Evolutionary conservation across 805 yeast species (phyloP).

Genomic region (Torulaspora delbrueckii): DNA sequence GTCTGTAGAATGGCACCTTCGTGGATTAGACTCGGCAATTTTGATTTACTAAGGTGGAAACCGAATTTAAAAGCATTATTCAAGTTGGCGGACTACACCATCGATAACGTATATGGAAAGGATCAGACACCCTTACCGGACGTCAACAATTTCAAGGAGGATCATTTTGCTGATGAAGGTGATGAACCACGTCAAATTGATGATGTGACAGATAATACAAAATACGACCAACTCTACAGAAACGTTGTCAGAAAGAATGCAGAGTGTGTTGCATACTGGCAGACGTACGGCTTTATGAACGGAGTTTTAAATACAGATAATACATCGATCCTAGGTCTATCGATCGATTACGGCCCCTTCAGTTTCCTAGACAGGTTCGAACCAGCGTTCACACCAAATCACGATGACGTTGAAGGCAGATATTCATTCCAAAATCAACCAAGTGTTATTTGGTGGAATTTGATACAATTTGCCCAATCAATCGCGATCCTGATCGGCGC

Average conservation of each 20-base stretch:
- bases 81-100: slow-evolving; percentile 64
- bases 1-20: slow-evolving; percentile 77
- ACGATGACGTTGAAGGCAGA: slow-evolving; percentile 68
- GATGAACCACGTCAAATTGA: slow-evolving; percentile 24
- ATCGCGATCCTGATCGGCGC: slow-evolving; percentile 78
- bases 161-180: slow-evolving; percentile 28
- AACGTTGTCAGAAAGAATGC: slow-evolving; percentile 76
- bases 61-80: slow-evolving; percentile 62
- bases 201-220: slow-evolving; percentile 39
- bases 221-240: slow-evolving; percentile 65
- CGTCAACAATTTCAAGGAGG: slow-evolving; percentile 23
- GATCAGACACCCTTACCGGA: slow-evolving; percentile 31
- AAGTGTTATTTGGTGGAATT: slow-evolving; percentile 86
- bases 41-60: slow-evolving; percentile 74
- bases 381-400: slow-evolving; percentile 81
- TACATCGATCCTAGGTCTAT: slow-evolving; percentile 80
- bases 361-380: slow-evolving; percentile 83
- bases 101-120: slow-evolving; percentile 53
- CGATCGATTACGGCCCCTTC: slow-evolving; percentile 94
- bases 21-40: slow-evolving; percentile 87
- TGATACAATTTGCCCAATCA: slow-evolving; percentile 77
- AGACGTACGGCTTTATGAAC: slow-evolving; percentile 84
- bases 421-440: slow-evolving; percentile 86
- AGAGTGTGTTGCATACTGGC: slow-evolving; percentile 74
- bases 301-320: slow-evolving; percentile 95